A percentile compares a stretch with the other conserved stretches of the same genome.
phyloP scores from a whole-genome alignment of 352 stramenopile species.

The Pythium volutum region DNA sequence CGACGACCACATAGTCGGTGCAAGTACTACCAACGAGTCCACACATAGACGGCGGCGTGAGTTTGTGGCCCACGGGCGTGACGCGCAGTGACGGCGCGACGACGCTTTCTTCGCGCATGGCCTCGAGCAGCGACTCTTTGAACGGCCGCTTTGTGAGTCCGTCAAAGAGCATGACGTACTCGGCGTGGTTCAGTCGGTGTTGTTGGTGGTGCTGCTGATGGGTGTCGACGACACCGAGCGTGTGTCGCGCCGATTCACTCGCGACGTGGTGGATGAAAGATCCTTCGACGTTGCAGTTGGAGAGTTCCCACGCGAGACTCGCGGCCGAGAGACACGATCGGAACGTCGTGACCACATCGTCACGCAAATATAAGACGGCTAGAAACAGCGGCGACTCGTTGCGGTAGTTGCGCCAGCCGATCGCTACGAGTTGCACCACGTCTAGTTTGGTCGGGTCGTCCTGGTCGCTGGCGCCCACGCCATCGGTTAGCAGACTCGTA shows the following conservation, averaged over 20 bases:
- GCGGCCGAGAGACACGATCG: slow-evolving; percentile 30
- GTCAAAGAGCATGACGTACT: slow-evolving; percentile 79
- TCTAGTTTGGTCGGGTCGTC: slow-evolving; percentile 22
- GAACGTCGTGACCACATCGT: slow-evolving; percentile 41
- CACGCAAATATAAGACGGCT: slow-evolving; percentile 49
- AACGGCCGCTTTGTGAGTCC: slow-evolving; percentile 51
- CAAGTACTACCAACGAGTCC: background rate
- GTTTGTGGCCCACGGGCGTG: slow-evolving; percentile 31
- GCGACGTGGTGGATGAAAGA: slow-evolving; percentile 60
- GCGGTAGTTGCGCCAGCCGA: slow-evolving; percentile 67
- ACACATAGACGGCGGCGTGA: slow-evolving; percentile 15
- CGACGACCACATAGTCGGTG: slow-evolving; percentile 62
- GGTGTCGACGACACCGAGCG: slow-evolving; percentile 27
- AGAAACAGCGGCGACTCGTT: slow-evolving; percentile 69
- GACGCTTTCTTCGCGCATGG: slow-evolving; percentile 65
- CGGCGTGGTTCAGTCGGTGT: slow-evolving; percentile 33
- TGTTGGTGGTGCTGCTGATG: slow-evolving; percentile 7
- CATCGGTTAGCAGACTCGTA: background rate
- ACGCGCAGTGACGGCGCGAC: slow-evolving; percentile 48
- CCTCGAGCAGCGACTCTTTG: slow-evolving; percentile 72
- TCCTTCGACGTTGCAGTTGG: slow-evolving; percentile 71
- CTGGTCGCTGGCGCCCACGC: background rate
- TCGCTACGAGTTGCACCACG: slow-evolving; percentile 13
- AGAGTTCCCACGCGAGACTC: slow-evolving; percentile 50
- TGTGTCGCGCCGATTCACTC: slow-evolving; percentile 29